Evolutionary conservation across 768 basidiomycete species (phyloP), one percentile per base, ranked within the genome.

Genomic region (Collybia mongolica): DNA sequence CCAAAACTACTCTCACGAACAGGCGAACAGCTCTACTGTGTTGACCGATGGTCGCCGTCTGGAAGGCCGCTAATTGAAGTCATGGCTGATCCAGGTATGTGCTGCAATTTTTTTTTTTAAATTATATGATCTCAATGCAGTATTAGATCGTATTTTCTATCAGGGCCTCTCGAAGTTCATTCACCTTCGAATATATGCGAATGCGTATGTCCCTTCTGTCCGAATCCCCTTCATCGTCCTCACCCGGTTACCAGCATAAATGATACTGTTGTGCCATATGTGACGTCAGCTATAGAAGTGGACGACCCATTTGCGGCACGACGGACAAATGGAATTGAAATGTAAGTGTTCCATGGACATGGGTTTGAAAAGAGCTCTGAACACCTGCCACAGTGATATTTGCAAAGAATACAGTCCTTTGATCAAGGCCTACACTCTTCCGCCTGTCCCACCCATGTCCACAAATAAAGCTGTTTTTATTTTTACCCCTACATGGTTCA

Each of bases 261-360:
- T 58, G 93, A 95, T 58, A 49, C 70, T 2, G 91, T 91, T 0
- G 93, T 95, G 2, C 90, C 93, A 0, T 95, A 88, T 60, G 70
- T 86, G 15, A 91, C 89, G 1, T 82, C 88, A 5, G 82, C 83
- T 7, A 86, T 93, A 32, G 86, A 89, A 52, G 64, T 71, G 0
- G 66, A 76, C 52, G 89, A 95, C 63, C 75, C 81, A 0, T 93
- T 92, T 62, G 68, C 72, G 14, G 76, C 80, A 15, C 69, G 80
- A 54, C 65, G 71, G 17, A 68, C 63, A 0, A 85, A 75, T 51
- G 88, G 86, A 2, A 67, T 92, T 18, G 63, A 82, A 57, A 65
- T 92, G 85, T 86, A 64, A 18, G 80, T 61, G 2, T 32, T 23
- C 40, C 8, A 26, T 26, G 37, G 17, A 32, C 32, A 19, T 29